phyloP scores from a whole-genome alignment of 192 early-diverging fungal species.

The Coemansia sp. region DNA sequence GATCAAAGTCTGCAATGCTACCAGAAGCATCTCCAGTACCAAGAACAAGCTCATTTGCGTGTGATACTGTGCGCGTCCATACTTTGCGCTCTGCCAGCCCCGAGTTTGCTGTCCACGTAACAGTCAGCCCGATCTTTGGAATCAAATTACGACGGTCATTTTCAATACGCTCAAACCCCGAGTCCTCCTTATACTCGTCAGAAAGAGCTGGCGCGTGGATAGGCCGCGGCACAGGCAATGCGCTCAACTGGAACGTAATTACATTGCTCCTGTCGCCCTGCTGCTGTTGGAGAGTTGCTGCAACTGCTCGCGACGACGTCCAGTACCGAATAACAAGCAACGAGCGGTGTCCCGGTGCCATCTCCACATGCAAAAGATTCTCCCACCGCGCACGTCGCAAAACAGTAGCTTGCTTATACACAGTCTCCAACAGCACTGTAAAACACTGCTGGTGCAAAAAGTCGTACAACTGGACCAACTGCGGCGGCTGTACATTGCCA shows the following conservation, averaged over 20 bases:
- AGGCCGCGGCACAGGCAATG: constrained; percentile 39
- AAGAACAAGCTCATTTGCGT: constrained; percentile 16
- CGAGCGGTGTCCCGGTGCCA: constrained; percentile 22
- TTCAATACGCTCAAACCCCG: constrained; percentile 39
- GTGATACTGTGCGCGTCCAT: constrained; percentile 40
- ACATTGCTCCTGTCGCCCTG: constrained; percentile 13
- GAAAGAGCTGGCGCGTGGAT: constrained; percentile 35
- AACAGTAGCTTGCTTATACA: constrained; percentile 60
- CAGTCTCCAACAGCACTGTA: constrained; percentile 66
- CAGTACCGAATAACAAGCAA: constrained; percentile 41
- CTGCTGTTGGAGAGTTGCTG: too few species aligned
- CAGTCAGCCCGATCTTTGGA: constrained; percentile 36
- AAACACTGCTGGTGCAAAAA: constrained; percentile 69
- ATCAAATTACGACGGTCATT: constrained; percentile 40
- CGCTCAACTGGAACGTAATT: constrained; percentile 26
- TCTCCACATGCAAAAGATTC: constrained; percentile 41
- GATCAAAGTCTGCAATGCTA: neutral
- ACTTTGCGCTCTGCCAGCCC: constrained; percentile 19
- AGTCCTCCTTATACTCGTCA: neutral
- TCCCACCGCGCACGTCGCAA: constrained; percentile 50
- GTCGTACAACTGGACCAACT: constrained; percentile 72
- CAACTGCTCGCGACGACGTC: constrained; percentile 36
- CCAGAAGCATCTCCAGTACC: neutral
- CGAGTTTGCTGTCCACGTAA: constrained; percentile 39
- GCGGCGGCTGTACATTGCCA: constrained; percentile 43